Conservation (phyloP, 371 early-diverging fungal species). For the Mortierella polycephala region DNA sequence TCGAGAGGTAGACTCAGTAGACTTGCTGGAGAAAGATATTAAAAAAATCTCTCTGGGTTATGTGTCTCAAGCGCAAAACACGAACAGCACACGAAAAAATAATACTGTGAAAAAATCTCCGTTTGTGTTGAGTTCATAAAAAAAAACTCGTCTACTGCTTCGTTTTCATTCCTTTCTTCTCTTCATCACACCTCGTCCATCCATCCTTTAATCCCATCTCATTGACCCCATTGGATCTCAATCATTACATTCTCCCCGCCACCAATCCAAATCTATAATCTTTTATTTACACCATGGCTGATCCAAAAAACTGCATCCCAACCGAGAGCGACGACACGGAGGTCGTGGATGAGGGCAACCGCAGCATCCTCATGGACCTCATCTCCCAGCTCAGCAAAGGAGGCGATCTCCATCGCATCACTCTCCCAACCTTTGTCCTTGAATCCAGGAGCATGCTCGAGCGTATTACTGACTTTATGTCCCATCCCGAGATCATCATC, state of each 20-base stretch:
- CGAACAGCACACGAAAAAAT: too few species aligned
- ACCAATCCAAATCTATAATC: not conserved
- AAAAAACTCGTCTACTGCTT: not conserved
- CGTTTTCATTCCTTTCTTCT: not conserved
- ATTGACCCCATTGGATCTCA: not conserved
- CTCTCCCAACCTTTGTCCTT: conserved; percentile 96
- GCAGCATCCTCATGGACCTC: conserved; percentile 86
- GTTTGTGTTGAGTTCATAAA: too few species aligned
- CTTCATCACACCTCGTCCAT: not conserved
- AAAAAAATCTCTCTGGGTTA: too few species aligned
- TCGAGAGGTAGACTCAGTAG: too few species aligned
- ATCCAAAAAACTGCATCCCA: conserved; percentile 10
- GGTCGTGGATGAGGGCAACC: conserved; percentile 88
- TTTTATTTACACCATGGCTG: conserved; percentile 22
- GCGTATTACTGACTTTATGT: conserved; percentile 95
- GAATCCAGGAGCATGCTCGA: conserved; percentile 96
- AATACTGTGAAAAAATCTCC: too few species aligned
- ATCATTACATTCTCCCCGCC: not conserved
- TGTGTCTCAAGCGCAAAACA: too few species aligned
- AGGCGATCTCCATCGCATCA: conserved; percentile 89
- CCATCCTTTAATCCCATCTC: not conserved
- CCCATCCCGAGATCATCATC: conserved; percentile 89
- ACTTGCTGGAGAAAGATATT: too few species aligned
- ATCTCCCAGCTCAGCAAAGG: conserved; percentile 90
- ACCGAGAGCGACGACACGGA: conserved; percentile 70